Evolutionary conservation across 2,329 filamentous ascomycete species (phyloP).

Genomic region (Fusarium irregulare): DNA sequence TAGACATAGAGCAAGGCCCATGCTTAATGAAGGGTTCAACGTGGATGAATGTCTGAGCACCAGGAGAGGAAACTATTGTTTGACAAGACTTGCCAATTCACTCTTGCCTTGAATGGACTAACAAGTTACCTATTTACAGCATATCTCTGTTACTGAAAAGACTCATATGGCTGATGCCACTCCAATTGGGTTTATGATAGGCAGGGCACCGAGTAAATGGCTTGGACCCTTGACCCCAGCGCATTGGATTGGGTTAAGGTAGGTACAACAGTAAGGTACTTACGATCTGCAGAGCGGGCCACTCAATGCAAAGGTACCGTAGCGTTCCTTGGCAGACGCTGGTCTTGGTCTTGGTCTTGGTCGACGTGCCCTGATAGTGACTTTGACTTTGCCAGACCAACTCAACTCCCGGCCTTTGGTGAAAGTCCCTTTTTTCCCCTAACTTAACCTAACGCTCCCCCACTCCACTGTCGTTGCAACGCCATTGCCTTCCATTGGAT

Average conservation of each 20-base stretch:
- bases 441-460: constrained; percentile 32
- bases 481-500: constrained; percentile 15
- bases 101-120: background rate
- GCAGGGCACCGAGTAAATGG: constrained; percentile 26
- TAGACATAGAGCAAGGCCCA: constrained; percentile 8
- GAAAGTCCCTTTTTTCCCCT: constrained; percentile 25
- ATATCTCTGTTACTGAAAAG: background rate
- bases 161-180: background rate
- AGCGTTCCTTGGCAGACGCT: constrained; percentile 5
- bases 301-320: constrained; percentile 26
- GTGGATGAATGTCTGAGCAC: constrained; percentile 9
- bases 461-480: constrained; percentile 36
- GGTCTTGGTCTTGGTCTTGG: constrained; percentile 2
- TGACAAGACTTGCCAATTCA: background rate
- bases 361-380: background rate
- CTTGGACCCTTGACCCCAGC: constrained; percentile 36
- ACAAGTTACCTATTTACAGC: background rate
- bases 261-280: constrained; percentile 3
- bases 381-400: constrained; percentile 3
- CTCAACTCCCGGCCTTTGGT: constrained; percentile 28
- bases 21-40: constrained; percentile 31
- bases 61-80: background rate
- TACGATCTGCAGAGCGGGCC: constrained; percentile 21
- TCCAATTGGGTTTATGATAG: constrained; percentile 34
- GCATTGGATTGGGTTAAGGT: constrained; percentile 19